phyloP scores from a whole-genome alignment of 768 basidiomycete species.

The Myochromella boudieri region DNA sequence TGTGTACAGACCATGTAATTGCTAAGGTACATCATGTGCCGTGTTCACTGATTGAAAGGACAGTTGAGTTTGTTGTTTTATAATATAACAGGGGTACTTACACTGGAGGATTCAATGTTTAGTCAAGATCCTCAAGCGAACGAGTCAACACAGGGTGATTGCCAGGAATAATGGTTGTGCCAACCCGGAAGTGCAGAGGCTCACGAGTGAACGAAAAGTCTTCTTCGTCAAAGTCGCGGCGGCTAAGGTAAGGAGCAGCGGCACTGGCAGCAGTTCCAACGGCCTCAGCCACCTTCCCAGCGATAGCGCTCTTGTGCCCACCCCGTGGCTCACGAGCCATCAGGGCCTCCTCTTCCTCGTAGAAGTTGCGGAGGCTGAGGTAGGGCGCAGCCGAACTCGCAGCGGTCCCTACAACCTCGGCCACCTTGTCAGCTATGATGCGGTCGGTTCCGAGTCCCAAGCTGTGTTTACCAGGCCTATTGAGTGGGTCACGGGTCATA shows the following conservation, averaged over 20 bases:
- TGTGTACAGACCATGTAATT: too few species aligned
- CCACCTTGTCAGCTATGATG: not conserved
- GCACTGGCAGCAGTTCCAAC: not conserved
- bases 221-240: constrained; percentile 5
- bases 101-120: too few species aligned
- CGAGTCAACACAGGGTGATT: not conserved
- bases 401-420: not conserved
- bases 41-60: too few species aligned
- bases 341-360: constrained; percentile 1
- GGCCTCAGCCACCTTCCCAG: not conserved
- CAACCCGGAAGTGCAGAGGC: not conserved
- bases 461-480: not conserved
- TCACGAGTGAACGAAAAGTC: constrained; percentile 1
- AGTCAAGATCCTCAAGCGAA: too few species aligned
- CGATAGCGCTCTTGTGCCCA: not conserved
- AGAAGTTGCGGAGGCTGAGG: not conserved
- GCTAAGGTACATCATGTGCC: too few species aligned
- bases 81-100: too few species aligned
- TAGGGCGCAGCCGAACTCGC: not conserved
- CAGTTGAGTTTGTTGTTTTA: too few species aligned
- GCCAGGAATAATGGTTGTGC: not conserved
- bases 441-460: not conserved
- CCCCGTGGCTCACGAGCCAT: constrained; percentile 1
- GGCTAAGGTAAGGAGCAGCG: not conserved
- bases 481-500: too few species aligned